phyloP scores from a whole-genome alignment of 2,329 filamentous ascomycete genomes.

The Ceratocystiopsis sp. region DNA sequence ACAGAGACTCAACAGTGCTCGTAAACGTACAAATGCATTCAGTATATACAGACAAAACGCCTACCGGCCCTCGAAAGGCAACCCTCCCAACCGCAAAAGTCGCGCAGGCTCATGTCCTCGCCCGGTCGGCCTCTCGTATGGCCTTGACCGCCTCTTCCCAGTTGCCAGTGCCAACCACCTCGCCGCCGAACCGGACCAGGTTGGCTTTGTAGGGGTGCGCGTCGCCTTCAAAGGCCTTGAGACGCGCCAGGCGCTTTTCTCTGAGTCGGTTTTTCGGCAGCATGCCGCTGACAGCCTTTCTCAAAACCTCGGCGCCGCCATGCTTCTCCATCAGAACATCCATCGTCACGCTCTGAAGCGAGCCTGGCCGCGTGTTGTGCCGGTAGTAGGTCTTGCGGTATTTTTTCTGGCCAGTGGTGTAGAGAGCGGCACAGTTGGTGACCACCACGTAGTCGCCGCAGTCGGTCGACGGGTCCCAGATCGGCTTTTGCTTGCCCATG shows the following conservation, averaged over 20 bases:
- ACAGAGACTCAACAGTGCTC: too few relatives aligned
- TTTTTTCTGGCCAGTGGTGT: constrained; percentile 82
- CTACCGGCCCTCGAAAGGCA: too few relatives aligned
- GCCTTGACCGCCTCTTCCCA: constrained; percentile 35
- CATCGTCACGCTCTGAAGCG: constrained; percentile 79
- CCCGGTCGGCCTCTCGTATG: constrained; percentile 30
- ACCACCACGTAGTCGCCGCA: constrained; percentile 98
- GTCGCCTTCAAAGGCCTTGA: constrained; percentile 93
- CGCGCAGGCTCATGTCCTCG: constrained; percentile 27
- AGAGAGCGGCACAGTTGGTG: constrained; percentile 70
- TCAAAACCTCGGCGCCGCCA: constrained; percentile 79
- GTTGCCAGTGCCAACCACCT: constrained; percentile 33
- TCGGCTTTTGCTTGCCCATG: constrained; percentile 99
- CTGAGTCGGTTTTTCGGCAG: constrained; percentile 88
- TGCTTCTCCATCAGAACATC: constrained; percentile 87
- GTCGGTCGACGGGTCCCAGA: constrained; percentile 92
- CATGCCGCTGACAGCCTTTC: constrained; percentile 91
- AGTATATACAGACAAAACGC: background rate
- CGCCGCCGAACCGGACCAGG: constrained; percentile 53
- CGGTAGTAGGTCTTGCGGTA: constrained; percentile 92
- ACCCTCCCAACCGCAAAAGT: too few relatives aligned
- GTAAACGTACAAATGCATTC: background rate
- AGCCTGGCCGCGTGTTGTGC: constrained; percentile 80
- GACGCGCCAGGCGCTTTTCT: constrained; percentile 67
- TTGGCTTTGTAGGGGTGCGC: constrained; percentile 87